Base-by-base conservation (phyloP, 805 yeast genomes). In the Metschnikowia kofuensis region DNA sequence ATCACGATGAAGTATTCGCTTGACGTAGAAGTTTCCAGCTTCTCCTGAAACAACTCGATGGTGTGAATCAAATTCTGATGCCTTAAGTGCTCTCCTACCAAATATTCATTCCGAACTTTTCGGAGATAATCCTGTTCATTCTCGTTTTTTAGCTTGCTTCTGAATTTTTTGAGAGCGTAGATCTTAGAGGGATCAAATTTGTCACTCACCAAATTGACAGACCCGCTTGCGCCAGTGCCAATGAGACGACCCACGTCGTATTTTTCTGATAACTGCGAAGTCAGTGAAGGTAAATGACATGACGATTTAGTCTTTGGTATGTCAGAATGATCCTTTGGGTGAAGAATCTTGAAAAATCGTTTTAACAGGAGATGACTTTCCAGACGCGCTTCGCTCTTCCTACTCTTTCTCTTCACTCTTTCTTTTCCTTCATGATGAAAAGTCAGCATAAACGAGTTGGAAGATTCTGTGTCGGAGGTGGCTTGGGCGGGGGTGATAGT, bases 171-270 rank as follows among this genome's bases (percentile, higher is more conserved):
- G 46, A 92, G 87, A 0, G 98, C 98, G 67, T 80, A 89, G 5
- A 88, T 64, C 51, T 79, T 76, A 30, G 46, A 42, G 8, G 66
- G 57, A 26, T 80, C 78, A 54, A 83, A 84, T 30, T 79, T 75
- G 45, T 86, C 78, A 50, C 81, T 80, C 50, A 90, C 85, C 45
- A 89, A 76, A 38, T 86, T 79, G n/a, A 91, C 98, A 0, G 94
- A 85, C 1, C 98, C 97, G 26, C 96, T 91, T 1, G 97, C 97
- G 12, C 98, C 98, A 49, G 91, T 83, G 21, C 98, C 98, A 43
- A 89, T 72, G 21, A 85, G 72, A 53, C 78, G 78, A 11, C 95
- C 95, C 7, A 63, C 50, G 37, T 95, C 94, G 66, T 89, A 89
- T 58, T 85, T 84, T 45, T 81, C 55, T 46, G 60, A 64, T 26